A percentile compares a stretch with the other conserved stretches of the same genome.
Conservation (phyloP, 306 rosid genomes). For the Luffa acutangula region DNA sequence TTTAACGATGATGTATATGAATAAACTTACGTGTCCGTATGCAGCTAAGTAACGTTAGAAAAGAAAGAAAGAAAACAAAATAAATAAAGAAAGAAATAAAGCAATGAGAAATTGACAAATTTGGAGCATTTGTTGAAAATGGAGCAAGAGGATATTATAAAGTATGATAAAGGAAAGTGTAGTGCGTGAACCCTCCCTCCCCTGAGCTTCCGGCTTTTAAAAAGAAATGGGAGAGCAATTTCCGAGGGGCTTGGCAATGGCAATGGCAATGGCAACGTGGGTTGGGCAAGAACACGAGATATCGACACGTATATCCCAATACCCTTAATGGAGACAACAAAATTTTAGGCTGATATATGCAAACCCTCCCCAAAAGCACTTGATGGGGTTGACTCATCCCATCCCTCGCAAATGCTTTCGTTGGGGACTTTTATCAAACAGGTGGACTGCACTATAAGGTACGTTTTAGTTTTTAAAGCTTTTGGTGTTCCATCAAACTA, state of each 20-base stretch:
- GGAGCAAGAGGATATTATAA: slow-evolving; percentile 6
- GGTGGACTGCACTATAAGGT: background rate
- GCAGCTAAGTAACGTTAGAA: no score
- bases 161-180: background rate
- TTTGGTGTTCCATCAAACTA: background rate
- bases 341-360: background rate
- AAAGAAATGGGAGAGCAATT: background rate
- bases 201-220: background rate
- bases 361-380: background rate
- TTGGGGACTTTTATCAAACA: background rate
- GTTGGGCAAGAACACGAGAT: background rate
- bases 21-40: no score
- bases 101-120: background rate
- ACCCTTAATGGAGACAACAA: background rate
- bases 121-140: background rate
- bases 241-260: background rate
- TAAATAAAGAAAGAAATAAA: background rate
- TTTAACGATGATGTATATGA: no score
- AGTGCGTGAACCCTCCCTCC: slow-evolving; percentile 7
- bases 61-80: background rate
- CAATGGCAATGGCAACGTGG: background rate
- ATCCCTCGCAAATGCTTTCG: background rate
- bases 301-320: background rate
- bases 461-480: background rate
- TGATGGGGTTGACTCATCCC: slow-evolving; percentile 1